Percentiles rank a stretch among this genome's conserved stretches.
These are phyloP conservation scores for Iris macrosiphon DNA, from an alignment of 106 monocot genomes.

Conservation along the genomic window DNA sequence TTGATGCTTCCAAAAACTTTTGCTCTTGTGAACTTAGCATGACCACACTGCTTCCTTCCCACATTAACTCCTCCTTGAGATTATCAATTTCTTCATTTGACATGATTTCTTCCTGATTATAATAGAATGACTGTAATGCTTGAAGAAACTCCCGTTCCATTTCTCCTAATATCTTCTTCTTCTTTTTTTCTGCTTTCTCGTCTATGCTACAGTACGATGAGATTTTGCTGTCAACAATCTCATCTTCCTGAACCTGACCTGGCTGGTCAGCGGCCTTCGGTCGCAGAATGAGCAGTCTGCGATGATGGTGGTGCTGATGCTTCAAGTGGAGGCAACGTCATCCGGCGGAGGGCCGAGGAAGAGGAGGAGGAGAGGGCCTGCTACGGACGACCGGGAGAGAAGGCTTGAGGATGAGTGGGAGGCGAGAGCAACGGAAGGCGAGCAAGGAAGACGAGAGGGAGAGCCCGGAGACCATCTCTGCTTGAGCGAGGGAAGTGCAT, in stretches of 20 bases:
- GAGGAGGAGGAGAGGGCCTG: too few species aligned
- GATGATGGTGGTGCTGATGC: too few species aligned
- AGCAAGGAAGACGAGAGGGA: too few species aligned
- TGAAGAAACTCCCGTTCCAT: constrained; percentile 96
- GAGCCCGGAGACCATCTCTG: too few species aligned
- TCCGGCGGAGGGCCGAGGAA: too few species aligned
- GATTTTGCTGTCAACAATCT: constrained; percentile 74
- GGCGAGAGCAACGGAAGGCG: too few species aligned
- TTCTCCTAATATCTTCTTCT: constrained; percentile 80
- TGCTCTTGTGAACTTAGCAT: constrained; percentile 97
- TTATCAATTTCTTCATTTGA: constrained; percentile 99
- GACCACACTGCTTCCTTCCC: constrained; percentile 99
- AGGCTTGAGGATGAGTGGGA: too few species aligned
- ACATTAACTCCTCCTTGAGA: constrained; percentile 98
- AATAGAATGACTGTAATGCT: constrained; percentile 95
- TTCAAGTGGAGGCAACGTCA: too few species aligned
- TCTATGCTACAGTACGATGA: constrained; percentile 89
- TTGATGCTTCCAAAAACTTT: constrained; percentile 90
- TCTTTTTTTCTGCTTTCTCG: constrained; percentile 60
- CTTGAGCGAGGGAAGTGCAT: too few species aligned
- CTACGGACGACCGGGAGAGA: too few species aligned
- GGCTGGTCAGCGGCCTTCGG: too few species aligned
- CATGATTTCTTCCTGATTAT: constrained; percentile 76
- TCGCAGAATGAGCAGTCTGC: too few species aligned
- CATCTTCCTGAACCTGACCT: constrained; percentile 70